Evolutionary conservation across 2,329 filamentous ascomycete genomes (phyloP), one percentile per base, ranked within the genome.

Genomic region (Tolypocladium inflatum): DNA sequence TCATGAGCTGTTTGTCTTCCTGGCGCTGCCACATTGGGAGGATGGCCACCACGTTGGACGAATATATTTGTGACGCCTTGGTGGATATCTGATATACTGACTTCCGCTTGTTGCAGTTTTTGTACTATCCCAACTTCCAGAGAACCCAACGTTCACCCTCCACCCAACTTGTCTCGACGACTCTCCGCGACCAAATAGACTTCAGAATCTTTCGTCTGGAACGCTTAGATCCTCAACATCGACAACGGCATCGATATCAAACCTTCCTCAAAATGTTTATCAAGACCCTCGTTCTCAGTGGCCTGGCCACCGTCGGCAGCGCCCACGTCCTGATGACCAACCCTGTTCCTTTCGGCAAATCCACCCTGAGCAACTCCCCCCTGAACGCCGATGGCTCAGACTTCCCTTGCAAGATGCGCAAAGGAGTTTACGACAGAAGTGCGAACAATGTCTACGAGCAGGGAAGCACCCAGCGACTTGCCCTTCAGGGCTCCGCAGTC

Each of bases 391-490:
- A 69, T 42, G 89, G 89, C 0, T 75, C 73, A 42, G 76, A 96
- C 70, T 99, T 89, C 69, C 94, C 94, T 0, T 97, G 94, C 84
- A 92, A 96, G 71, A 72, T 80, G 55, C 75, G 80, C 9, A n/a
- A 64, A 0, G 76, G 74, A 0, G 53, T 69, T 54, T 80, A 81
- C 6, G 74, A 79, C 0, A 73, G 78, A 1, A 74, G 73, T 7
- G 70, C 67, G 1, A 74, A 73, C 66, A 90, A 90, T 64, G 69
- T 76, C 1, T 89, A 88, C 72, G 75, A 79, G 0, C 67, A 73
- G 2, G 73, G 73, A 1, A 72, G 71, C 65, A 68, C 59, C 0
- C 70, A 74, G 23, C 70, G 75, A 0, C 78, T 97, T 1, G 71
- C 74, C 0, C 90, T 96, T 72, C 74, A 74, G 0, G 92, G 91